Conservation (phyloP, 1,284 basidiomycete species). For the Psilocybe mexicana region DNA sequence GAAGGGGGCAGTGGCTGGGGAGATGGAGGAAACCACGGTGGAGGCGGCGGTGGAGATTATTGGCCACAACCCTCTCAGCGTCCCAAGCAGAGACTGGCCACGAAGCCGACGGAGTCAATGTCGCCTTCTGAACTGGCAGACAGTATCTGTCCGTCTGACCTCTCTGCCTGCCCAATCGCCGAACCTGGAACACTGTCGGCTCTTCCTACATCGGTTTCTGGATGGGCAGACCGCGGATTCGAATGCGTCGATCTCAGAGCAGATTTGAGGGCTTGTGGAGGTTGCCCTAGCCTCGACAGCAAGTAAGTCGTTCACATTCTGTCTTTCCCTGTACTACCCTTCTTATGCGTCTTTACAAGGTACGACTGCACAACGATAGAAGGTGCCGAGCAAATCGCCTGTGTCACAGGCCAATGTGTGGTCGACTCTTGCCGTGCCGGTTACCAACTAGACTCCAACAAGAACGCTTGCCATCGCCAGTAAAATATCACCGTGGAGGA, state of each 20-base stretch:
- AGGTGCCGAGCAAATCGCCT: conserved; percentile 10
- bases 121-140: conserved; percentile 9
- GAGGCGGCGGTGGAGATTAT: not conserved
- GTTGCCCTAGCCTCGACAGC: conserved; percentile 13
- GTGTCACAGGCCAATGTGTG: conserved; percentile 11
- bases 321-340: not conserved
- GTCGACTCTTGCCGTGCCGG: conserved; percentile 11
- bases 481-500: conserved; percentile 1
- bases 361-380: conserved; percentile 14
- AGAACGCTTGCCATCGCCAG: conserved; percentile 6
- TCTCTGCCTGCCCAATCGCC: conserved; percentile 14
- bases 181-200: conserved; percentile 9
- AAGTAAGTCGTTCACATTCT: conserved; percentile 7
- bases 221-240: conserved; percentile 12
- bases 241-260: conserved; percentile 14
- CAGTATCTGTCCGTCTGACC: conserved; percentile 9
- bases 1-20: not conserved
- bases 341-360: conserved; percentile 1
- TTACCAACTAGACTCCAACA: conserved; percentile 6
- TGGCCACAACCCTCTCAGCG: conserved; percentile 10
- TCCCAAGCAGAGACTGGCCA: not conserved
- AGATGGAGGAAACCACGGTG: not conserved
- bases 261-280: conserved; percentile 15
- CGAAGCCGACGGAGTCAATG: not conserved
- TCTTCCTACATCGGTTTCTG: conserved; percentile 6